These are phyloP conservation scores for Psophocarpus tetragonolobus DNA, from an alignment of 306 rosid genomes.

Conservation along the genomic window DNA sequence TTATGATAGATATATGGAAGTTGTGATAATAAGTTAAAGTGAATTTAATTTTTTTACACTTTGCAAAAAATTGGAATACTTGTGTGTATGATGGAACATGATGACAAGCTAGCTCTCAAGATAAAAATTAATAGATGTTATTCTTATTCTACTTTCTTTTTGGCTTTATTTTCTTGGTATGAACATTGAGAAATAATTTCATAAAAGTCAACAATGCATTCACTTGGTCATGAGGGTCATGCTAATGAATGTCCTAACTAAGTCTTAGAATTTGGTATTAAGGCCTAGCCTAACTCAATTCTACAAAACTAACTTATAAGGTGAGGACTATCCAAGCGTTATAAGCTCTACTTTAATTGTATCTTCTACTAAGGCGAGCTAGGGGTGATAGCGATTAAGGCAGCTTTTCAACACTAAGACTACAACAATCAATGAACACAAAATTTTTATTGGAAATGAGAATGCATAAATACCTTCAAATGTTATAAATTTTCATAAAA, in stretches of 20 bases:
- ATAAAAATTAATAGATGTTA: neutral
- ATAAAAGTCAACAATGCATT: neutral
- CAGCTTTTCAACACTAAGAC: no score
- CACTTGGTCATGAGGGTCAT: neutral
- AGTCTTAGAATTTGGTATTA: no score
- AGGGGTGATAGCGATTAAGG: no score
- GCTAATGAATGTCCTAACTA: neutral
- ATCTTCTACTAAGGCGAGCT: no score
- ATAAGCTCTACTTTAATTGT: no score
- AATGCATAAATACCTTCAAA: neutral
- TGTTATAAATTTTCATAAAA: neutral
- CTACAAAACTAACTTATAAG: no score
- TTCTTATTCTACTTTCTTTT: neutral
- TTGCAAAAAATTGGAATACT: neutral
- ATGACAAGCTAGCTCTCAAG: neutral
- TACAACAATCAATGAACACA: no score
- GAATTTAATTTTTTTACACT: neutral
- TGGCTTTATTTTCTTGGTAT: neutral
- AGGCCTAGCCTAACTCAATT: no score
- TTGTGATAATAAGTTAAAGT: neutral
- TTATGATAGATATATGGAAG: neutral
- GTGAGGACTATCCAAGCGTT: no score
- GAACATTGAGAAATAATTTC: neutral
- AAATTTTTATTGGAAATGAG: no score
- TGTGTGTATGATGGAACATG: neutral